These are phyloP conservation scores for Symbiodinium pilosum DNA, from an alignment of 73 alveolate genomes.

Conservation along the genomic window DNA sequence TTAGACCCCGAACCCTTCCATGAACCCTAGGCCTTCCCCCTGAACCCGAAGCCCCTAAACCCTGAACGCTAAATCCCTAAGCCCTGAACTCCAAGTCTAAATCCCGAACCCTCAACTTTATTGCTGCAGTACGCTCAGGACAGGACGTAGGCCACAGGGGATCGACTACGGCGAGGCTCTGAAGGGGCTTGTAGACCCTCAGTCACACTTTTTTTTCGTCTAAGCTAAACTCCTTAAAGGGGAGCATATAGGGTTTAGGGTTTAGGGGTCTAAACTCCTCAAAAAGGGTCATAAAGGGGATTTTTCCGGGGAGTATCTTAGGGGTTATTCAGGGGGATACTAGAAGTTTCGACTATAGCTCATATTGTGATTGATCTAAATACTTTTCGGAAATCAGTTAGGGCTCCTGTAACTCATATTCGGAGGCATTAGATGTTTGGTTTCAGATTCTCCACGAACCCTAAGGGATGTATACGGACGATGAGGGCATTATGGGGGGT, in stretches of 20 bases:
- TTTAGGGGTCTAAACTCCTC: neutral
- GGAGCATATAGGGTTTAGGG: neutral
- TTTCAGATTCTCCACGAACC: too few species aligned
- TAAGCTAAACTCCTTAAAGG: neutral
- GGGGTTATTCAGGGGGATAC: too few species aligned
- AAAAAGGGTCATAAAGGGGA: too few species aligned
- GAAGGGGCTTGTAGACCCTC: slow-evolving; percentile 41
- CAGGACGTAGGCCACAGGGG: slow-evolving; percentile 38
- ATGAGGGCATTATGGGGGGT: too few species aligned
- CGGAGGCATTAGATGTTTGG: too few species aligned
- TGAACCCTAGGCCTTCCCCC: neutral
- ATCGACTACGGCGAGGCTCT: slow-evolving; percentile 49
- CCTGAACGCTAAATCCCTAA: neutral
- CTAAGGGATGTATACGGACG: too few species aligned
- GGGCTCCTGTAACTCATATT: too few species aligned
- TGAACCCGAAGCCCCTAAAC: neutral
- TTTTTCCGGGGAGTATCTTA: too few species aligned
- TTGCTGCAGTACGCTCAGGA: neutral
- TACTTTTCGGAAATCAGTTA: too few species aligned
- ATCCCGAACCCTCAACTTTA: neutral
- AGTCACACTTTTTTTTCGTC: neutral
- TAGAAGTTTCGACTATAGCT: too few species aligned
- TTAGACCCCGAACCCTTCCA: neutral
- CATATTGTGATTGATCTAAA: too few species aligned
- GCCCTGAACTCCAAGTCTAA: neutral